Conservation (phyloP, 2,329 filamentous ascomycete genomes). For the Sarocladium strictum region DNA sequence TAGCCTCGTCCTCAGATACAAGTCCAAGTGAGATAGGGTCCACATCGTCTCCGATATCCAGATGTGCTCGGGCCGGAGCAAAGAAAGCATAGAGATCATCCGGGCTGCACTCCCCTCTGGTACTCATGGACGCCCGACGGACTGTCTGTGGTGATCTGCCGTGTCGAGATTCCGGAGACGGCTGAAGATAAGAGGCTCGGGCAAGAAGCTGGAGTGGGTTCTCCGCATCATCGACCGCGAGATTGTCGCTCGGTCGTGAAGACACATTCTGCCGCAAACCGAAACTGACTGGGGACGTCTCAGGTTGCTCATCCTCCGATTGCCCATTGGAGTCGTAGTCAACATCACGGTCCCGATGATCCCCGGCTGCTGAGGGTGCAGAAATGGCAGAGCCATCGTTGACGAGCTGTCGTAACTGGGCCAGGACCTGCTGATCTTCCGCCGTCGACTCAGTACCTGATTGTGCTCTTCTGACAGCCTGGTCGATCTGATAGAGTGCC, state of each 20-base stretch:
- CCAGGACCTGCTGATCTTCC: conserved; percentile 40
- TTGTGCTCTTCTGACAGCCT: conserved; percentile 55
- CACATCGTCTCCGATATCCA: conserved; percentile 58
- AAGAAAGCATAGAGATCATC: conserved; percentile 60
- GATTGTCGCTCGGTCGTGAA: conserved; percentile 35
- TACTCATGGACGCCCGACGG: neutral
- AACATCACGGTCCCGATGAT: conserved; percentile 16
- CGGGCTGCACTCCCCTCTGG: conserved; percentile 25
- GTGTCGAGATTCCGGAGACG: conserved; percentile 33
- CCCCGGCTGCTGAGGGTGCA: neutral
- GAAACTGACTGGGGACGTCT: neutral
- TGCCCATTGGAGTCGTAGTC: conserved; percentile 26
- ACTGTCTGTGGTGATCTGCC: neutral
- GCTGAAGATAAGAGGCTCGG: conserved; percentile 62
- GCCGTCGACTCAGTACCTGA: conserved; percentile 33
- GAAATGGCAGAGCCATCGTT: conserved; percentile 16
- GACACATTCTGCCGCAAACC: conserved; percentile 11
- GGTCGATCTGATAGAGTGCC: conserved; percentile 67
- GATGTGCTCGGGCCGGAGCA: conserved; percentile 51
- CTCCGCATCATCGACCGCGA: conserved; percentile 66
- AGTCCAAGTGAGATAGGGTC: conserved; percentile 66
- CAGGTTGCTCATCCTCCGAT: conserved; percentile 20
- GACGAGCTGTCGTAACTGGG: conserved; percentile 35
- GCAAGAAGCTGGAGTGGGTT: conserved; percentile 70
- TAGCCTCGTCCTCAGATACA: conserved; percentile 59